Evolutionary conservation across 306 rosid species (phyloP).

Genomic region (Quercus gilva): DNA sequence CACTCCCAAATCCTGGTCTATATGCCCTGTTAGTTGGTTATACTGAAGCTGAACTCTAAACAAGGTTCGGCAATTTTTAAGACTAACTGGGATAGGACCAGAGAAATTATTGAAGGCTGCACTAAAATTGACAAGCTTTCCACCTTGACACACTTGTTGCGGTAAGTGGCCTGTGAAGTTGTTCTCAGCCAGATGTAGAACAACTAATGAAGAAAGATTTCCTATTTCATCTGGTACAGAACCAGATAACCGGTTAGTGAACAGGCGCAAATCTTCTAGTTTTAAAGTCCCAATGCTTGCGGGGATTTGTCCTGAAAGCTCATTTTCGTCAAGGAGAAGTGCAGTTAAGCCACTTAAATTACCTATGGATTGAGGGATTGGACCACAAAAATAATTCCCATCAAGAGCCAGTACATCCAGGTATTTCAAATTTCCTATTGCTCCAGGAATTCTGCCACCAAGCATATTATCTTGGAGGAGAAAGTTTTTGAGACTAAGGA

Average conservation of each 20-base stretch:
- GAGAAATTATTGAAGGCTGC: conserved; percentile 44
- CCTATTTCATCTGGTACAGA: conserved; percentile 51
- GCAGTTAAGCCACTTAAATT: conserved; percentile 37
- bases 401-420: conserved; percentile 40
- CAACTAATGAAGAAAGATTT: conserved; percentile 42
- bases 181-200: conserved; percentile 50
- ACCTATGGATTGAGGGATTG: conserved; percentile 46
- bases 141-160: conserved; percentile 48
- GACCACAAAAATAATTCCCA: conserved; percentile 35
- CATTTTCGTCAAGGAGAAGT: conserved; percentile 34
- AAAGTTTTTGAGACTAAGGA: conserved; percentile 33
- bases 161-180: conserved; percentile 53
- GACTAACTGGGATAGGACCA: conserved; percentile 48
- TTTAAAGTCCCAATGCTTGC: conserved; percentile 36
- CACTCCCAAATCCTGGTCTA: conserved; percentile 49
- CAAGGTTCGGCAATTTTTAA: conserved; percentile 39
- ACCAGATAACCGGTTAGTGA: conserved; percentile 38
- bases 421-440: conserved; percentile 50
- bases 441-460: conserved; percentile 45
- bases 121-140: conserved; percentile 47
- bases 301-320: conserved; percentile 46
- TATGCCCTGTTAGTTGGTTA: conserved; percentile 36
- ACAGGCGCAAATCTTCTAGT: conserved; percentile 34
- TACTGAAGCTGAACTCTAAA: conserved; percentile 44
- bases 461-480: conserved; percentile 41